Percentiles rank a stretch among this genome's conserved stretches.
Conservation (phyloP, 2,329 filamentous ascomycete species). For the Phyllosticta capitalensis region DNA sequence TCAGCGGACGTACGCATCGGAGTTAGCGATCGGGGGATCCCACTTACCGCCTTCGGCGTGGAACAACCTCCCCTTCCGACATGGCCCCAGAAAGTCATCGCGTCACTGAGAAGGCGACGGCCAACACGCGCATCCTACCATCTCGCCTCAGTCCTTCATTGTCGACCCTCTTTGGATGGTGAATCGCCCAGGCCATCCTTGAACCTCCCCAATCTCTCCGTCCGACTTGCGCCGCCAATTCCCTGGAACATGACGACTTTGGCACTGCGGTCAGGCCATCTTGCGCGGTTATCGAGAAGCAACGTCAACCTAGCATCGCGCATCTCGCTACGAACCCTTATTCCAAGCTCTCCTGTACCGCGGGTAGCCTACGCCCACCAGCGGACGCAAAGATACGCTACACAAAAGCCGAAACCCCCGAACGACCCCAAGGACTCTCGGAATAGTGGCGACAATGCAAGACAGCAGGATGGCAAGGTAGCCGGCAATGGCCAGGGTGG, state of each 20-base stretch:
- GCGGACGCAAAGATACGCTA: slow-evolving; percentile 34
- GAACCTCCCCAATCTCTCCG: slow-evolving; percentile 9
- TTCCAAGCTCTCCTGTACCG: neutral
- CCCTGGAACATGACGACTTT: slow-evolving; percentile 53
- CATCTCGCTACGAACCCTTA: slow-evolving; percentile 34
- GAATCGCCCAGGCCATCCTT: neutral
- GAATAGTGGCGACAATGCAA: slow-evolving; percentile 12
- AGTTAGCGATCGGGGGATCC: neutral
- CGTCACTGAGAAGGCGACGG: slow-evolving; percentile 6
- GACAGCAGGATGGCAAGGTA: slow-evolving; percentile 21
- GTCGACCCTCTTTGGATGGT: slow-evolving; percentile 6
- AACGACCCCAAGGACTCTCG: slow-evolving; percentile 12
- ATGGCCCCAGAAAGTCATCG: slow-evolving; percentile 9
- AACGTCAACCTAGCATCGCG: slow-evolving; percentile 42
- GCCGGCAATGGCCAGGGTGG: slow-evolving; percentile 27
- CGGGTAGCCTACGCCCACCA: slow-evolving; percentile 24
- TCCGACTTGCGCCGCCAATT: slow-evolving; percentile 10
- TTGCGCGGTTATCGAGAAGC: slow-evolving; percentile 53
- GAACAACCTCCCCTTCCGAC: neutral
- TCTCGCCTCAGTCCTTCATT: neutral
- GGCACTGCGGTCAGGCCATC: slow-evolving; percentile 55
- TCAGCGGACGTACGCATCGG: too few relatives aligned
- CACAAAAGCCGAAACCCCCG: slow-evolving; percentile 23
- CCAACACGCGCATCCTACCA: slow-evolving; percentile 1
- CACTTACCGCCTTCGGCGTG: neutral